Base-by-base conservation (phyloP, 768 basidiomycete species). In the Collybiopsis luxurians region DNA sequence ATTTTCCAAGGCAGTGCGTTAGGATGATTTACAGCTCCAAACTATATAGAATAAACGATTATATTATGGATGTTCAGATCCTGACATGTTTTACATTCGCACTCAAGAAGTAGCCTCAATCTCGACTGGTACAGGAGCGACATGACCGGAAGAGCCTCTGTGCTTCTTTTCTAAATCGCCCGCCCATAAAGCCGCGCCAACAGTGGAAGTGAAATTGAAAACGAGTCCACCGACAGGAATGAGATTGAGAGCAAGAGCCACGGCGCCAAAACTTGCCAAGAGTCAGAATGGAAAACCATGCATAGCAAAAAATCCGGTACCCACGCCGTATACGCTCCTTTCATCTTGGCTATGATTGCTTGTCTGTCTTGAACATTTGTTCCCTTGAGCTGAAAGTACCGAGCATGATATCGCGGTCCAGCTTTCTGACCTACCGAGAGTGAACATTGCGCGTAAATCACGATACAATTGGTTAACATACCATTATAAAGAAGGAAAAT, bases 161-260 rank as follows among this genome's bases (percentile, higher is more conserved):
- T 53, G 46, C 59, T 42, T 58, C 57, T 73, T 78, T 69, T 90
- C 87, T n/a, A 89, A 53, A 45, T 85, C 79, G 26, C 80, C 79
- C 0, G 86, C 87, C 86, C 86, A 90, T 7, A 90, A 70, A 10
- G 88, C 88, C 1, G 86, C 87, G 23, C 88, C 88, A 23, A 87
- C 81, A 1, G 83, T 79, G 21, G 80, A 82, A 0, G 85, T 85
- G 65, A 87, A 79, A 40, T 71, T 77, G 68, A 87, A 86, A 27
- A 85, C 64, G 31, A 86, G 78, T 3, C 83, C 82, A 34, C 79
- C 72, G 21, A 86, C 65, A 2, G 88, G 88, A 44, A 89, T 69
- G 45, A 89, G 75, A 63, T 81, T 83, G 55, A 89, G 71, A 4
- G 79, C 71, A 51, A 86, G 72, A 0, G 85, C 79, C n/a, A 75